Evolutionary conservation across 106 monocot genomes (phyloP), one percentile per base, ranked within the genome.

Genomic region (Posidonia australis): DNA sequence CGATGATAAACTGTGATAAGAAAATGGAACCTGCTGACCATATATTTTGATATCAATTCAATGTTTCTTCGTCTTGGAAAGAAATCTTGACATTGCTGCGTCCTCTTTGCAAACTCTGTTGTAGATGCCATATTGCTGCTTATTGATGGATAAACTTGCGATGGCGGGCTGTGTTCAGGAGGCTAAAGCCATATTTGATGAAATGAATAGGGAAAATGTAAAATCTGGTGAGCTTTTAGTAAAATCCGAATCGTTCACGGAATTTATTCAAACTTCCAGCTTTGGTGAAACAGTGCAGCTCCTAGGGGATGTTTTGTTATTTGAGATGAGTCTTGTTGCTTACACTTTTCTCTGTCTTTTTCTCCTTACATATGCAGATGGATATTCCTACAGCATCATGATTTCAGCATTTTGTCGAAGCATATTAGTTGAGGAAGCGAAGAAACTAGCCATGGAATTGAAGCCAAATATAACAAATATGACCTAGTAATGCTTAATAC

Each of bases 401-500:
- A 84, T 96, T 53, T 90, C 94, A 66, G 90, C 90, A 76, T 82
- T 82, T 60, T 90, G 86, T 72, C 83, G 84, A 63, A 68, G 56
- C 68, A 77, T 80, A 25, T 32, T 54, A 60, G 43, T 82, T 53
- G 62, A 74, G 67, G 90, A 96, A 80, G 86, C 86, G 64, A 90
- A 78, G 62, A 67, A 80, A 67, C 74, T 86, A 47, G 84, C 94
- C 31, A 80, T 77, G 66, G 89, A 90, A 41, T 96, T 75, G 90
- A 96, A 71, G 67, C 67, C 18, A 82, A 69, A 49, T 84, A 80
- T 73, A 70, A 65, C 46, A 90, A 72, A 71, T 94, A 82, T 77
- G 94, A 94, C 64, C 53, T 94, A 65, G 94, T 90, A 49, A 94
- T 86, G 81, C 71, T 80, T 59, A 96, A 96, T 70, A 89, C 82